phyloP scores from a whole-genome alignment of 2,329 filamentous ascomycete species.

The Ophiostoma montium region DNA sequence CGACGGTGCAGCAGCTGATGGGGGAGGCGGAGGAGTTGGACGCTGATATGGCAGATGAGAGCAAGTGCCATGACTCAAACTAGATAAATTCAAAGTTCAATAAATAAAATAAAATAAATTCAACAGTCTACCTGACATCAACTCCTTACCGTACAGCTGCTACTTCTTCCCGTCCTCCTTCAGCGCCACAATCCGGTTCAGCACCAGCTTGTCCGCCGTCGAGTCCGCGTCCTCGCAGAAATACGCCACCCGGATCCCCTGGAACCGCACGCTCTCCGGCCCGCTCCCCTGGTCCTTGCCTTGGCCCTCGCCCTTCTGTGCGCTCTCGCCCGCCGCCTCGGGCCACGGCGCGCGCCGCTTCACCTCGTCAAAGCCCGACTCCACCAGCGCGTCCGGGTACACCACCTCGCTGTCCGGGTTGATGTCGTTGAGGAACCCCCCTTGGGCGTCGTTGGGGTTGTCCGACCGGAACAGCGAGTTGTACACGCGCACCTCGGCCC shows the following conservation, averaged over 20 bases:
- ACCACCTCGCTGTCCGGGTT: conserved; percentile 73
- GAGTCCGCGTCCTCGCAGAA: conserved; percentile 69
- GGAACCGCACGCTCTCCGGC: conserved; percentile 71
- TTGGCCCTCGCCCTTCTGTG: conserved; percentile 49
- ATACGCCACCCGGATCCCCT: conserved; percentile 79
- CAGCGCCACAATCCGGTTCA: conserved; percentile 84
- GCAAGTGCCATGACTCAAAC: too few relatives aligned
- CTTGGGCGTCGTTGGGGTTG: conserved; percentile 62
- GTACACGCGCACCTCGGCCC: conserved; percentile 65
- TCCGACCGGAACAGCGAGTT: conserved; percentile 77
- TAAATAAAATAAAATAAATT: too few relatives aligned
- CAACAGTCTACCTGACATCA: too few relatives aligned
- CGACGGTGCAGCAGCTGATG: conserved; percentile 4
- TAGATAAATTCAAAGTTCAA: too few relatives aligned
- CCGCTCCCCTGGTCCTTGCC: conserved; percentile 48
- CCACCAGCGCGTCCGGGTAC: conserved; percentile 65
- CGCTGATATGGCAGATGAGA: too few relatives aligned
- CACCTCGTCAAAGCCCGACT: conserved; percentile 72
- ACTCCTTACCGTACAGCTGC: not conserved
- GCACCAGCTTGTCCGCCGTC: conserved; percentile 62
- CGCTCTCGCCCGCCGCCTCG: conserved; percentile 56
- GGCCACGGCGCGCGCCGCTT: conserved; percentile 65
- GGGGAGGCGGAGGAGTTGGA: conserved; percentile 1
- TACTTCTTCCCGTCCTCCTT: conserved; percentile 65
- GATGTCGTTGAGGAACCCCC: conserved; percentile 71